Evolutionary conservation across 2,329 filamentous ascomycete species (phyloP).

Genomic region (Coleophoma cylindrospora): DNA sequence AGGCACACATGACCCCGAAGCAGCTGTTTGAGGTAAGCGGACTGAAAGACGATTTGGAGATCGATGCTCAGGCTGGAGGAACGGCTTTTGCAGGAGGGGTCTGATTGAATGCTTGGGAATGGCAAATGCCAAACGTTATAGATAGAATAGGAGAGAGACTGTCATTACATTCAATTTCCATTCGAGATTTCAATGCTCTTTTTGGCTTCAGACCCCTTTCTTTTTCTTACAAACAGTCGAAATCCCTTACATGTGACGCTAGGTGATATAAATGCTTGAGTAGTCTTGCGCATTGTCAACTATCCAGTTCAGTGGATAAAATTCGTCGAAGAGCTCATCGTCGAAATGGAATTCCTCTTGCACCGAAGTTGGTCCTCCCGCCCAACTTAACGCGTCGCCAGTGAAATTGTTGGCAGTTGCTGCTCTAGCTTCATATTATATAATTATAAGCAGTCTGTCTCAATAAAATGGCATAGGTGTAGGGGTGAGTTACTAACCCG

Average conservation of each 20-base stretch:
- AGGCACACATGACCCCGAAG: conserved; percentile 37
- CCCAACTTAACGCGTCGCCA: no score
- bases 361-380: neutral
- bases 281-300: neutral
- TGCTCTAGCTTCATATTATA: no score
- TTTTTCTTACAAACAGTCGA: no score
- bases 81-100: neutral
- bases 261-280: no score
- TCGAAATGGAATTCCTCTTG: conserved; percentile 1
- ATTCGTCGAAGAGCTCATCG: conserved; percentile 3
- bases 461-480: neutral
- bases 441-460: neutral
- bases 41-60: conserved; percentile 40
- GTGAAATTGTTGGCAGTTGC: no score
- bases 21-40: conserved; percentile 47
- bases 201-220: no score
- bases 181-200: neutral
- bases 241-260: no score
- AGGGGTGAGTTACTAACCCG: neutral
- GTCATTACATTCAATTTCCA: neutral
- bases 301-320: conserved; percentile 6
- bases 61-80: conserved; percentile 29
- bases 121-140: neutral
- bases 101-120: neutral
- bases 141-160: neutral